Evolutionary conservation across 1,284 basidiomycete genomes (phyloP), one percentile per base, ranked within the genome.

Genomic region (Mycena citricolor): DNA sequence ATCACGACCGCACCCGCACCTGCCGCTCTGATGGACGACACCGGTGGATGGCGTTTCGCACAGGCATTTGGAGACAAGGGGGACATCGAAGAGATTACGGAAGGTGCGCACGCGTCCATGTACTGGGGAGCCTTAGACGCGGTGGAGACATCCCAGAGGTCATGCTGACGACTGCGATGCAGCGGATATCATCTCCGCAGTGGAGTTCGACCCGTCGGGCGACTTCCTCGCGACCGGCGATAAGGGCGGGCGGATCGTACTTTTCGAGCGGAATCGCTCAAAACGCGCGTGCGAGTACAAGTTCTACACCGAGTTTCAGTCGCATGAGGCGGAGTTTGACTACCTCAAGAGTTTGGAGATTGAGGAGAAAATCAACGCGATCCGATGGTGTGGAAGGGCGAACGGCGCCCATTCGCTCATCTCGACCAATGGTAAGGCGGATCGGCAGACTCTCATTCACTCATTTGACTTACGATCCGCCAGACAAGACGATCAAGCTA

Each of bases 251-350:
- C 86, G 95, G 51, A 97, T 99, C 47, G 95, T 99, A 49, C 77
- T 99, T 51, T 99, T 99, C 64, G 95, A 99, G 74, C 83, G 95
- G 46, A 98, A 97, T 69, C 94, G 97, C 73, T 82, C 83, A 77
- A 98, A 99, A 88, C 97, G 97, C 68, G 92, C 93, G 48, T 99
- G 97, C 74, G 97, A 99, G 72, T 99, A 99, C 83, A 98, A 97
- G 71, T 99, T 99, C 71, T 97, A 98, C 69, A 99, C 97, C 51
- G 97, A 99, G 69, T 97, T 99, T 65, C 95, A 99, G 76, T 95
- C 91, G 33, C 97, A 99, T 67, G 97, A 99, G 68, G 97, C 97
- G 51, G 97, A 99, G 68, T 99, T 99, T 68, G 97, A 99, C 74
- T 99, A 99, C 68, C 86, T 99, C 65, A 99, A 99, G 76, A 95